These are phyloP conservation scores for Kwoniella bestiolae DNA, from an alignment of 768 basidiomycete genomes.

Conservation along the genomic window DNA sequence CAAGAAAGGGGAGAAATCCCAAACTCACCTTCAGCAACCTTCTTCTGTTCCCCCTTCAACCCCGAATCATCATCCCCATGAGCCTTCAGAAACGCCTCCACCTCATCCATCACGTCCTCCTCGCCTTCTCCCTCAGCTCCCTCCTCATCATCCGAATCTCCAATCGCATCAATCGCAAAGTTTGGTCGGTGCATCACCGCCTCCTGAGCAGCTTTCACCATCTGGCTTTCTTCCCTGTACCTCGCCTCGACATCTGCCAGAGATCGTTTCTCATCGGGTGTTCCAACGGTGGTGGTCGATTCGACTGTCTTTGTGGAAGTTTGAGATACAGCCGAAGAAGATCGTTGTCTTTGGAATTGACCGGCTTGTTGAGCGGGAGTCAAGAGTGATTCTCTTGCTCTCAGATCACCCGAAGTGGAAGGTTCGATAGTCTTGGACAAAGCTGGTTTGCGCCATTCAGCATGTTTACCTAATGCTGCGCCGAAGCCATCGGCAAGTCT, in stretches of 20 bases:
- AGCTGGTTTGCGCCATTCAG: slow-evolving; percentile 65
- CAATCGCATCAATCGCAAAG: slow-evolving; percentile 96
- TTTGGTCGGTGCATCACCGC: slow-evolving; percentile 88
- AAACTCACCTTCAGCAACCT: slow-evolving; percentile 55
- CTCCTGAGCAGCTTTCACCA: slow-evolving; percentile 75
- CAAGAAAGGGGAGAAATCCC: no score
- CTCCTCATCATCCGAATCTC: slow-evolving; percentile 76
- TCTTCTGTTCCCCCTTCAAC: slow-evolving; percentile 56
- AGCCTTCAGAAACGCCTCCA: slow-evolving; percentile 92
- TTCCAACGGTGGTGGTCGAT: slow-evolving; percentile 36
- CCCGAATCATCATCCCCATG: slow-evolving; percentile 64
- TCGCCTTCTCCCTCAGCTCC: slow-evolving; percentile 62
- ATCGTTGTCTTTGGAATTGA: slow-evolving; percentile 35
- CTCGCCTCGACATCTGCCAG: slow-evolving; percentile 47
- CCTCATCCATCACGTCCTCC: slow-evolving; percentile 89
- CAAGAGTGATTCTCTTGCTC: slow-evolving; percentile 82
- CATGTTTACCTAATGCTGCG: slow-evolving; percentile 88
- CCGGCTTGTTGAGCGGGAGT: slow-evolving; percentile 60
- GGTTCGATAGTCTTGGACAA: slow-evolving; percentile 78
- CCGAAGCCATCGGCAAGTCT: slow-evolving; percentile 92
- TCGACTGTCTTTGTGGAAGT: slow-evolving; percentile 37
- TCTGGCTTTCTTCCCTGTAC: slow-evolving; percentile 60
- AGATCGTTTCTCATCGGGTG: slow-evolving; percentile 62
- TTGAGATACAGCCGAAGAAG: slow-evolving; percentile 53
- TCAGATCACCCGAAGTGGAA: slow-evolving; percentile 66